Percentiles rank a stretch among this genome's conserved stretches.
Conservation (phyloP, 495 filamentous ascomycete species). For the Penicillium cataractarum region DNA sequence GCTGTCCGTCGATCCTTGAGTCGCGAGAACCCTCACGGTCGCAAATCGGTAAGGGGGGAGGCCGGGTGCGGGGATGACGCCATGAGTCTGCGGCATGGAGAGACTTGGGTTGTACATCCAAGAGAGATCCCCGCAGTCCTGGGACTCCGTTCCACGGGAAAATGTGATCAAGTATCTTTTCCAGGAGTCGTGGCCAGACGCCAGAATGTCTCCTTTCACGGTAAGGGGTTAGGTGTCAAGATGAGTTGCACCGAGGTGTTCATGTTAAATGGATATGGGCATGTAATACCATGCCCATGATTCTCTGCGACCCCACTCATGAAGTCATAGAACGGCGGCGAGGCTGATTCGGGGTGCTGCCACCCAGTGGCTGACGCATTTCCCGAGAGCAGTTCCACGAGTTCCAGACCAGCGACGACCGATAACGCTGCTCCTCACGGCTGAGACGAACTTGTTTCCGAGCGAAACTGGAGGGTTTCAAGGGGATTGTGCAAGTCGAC, state of each 20-base stretch:
- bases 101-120: not conserved
- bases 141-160: not conserved
- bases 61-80: constrained; percentile 2
- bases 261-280: not conserved
- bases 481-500: constrained; percentile 28
- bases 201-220: not conserved
- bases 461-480: constrained; percentile 38
- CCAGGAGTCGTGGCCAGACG: not conserved
- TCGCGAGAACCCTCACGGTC: constrained; percentile 3
- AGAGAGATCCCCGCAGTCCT: not conserved
- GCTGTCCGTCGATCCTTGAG: constrained; percentile 7
- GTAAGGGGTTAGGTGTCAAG: not conserved
- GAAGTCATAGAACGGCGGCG: constrained; percentile 35
- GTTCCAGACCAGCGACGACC: constrained; percentile 29
- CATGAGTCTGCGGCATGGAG: constrained; percentile 3
- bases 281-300: not conserved
- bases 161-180: no score
- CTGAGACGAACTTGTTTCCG: constrained; percentile 36
- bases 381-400: constrained; percentile 33
- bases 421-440: constrained; percentile 40
- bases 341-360: constrained; percentile 21
- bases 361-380: constrained; percentile 28
- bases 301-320: constrained; percentile 12
- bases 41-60: constrained; percentile 6
- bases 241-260: not conserved